Conservation (phyloP, 331 rosid species). For the Quercus tomentella region DNA sequence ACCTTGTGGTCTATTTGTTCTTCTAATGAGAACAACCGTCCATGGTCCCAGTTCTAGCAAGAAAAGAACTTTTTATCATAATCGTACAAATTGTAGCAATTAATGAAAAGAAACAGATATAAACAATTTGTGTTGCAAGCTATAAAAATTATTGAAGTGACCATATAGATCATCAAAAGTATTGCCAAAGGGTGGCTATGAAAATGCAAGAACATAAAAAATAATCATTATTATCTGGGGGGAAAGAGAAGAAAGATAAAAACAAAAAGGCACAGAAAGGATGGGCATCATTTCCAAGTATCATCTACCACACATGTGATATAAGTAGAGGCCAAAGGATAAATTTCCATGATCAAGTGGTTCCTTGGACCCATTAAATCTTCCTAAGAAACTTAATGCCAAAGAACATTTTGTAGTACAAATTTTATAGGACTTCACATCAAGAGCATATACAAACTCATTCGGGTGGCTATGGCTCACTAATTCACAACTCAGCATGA, state of each 20-base stretch:
- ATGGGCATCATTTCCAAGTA: background rate
- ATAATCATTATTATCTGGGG: too few species aligned
- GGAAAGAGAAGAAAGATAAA: background rate
- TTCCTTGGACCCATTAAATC: background rate
- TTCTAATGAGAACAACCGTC: conserved; percentile 74
- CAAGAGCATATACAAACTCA: background rate
- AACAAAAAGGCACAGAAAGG: background rate
- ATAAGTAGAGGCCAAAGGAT: background rate
- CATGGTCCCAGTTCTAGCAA: conserved; percentile 74
- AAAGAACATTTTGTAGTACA: background rate
- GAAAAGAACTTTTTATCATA: conserved; percentile 13
- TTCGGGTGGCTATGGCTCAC: background rate
- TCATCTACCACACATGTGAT: background rate
- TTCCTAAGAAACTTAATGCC: background rate
- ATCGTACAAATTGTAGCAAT: background rate
- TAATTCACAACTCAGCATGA: background rate
- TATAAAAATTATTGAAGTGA: background rate
- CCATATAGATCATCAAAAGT: too few species aligned
- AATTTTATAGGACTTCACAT: background rate
- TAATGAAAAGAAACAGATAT: background rate
- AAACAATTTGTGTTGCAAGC: background rate
- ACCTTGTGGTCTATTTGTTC: conserved; percentile 87
- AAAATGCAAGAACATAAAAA: too few species aligned
- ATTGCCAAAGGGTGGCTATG: too few species aligned
- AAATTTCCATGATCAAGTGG: background rate